Conservation (phyloP, 2,329 filamentous ascomycete genomes). For the Periconia digitata region DNA sequence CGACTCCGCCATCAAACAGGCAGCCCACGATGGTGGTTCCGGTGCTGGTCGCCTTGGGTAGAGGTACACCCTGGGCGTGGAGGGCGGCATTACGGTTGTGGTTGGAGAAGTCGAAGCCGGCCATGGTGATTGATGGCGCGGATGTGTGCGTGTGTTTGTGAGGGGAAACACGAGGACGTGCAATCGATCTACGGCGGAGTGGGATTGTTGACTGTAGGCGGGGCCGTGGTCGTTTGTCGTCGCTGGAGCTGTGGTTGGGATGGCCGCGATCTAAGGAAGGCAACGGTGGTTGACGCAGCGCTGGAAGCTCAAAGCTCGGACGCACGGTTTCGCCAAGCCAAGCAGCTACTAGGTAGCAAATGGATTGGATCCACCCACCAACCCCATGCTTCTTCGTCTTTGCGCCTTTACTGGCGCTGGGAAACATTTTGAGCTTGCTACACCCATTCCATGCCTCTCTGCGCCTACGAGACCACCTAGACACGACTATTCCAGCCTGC, state of each 20-base stretch:
- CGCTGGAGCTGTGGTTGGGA: neutral
- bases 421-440: too few species aligned
- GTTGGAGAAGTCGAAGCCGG: conserved; percentile 83
- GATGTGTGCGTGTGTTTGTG: neutral
- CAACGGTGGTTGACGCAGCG: conserved; percentile 24
- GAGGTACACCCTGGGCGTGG: conserved; percentile 87
- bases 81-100: conserved; percentile 98
- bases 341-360: neutral
- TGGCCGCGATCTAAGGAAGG: conserved; percentile 1
- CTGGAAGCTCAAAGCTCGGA: conserved; percentile 24
- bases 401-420: too few species aligned
- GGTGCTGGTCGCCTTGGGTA: conserved; percentile 97
- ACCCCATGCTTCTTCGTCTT: too few species aligned
- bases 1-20: conserved; percentile 93
- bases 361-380: too few species aligned
- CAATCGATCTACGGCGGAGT: neutral
- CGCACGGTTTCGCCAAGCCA: neutral
- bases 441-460: too few species aligned
- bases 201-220: neutral
- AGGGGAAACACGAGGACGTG: neutral
- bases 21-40: conserved; percentile 99
- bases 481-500: too few species aligned
- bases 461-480: too few species aligned
- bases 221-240: neutral
- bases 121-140: conserved; percentile 64